phyloP scores from a whole-genome alignment of 2,329 filamentous ascomycete species.

The Pseudogymnoascus pannorum region DNA sequence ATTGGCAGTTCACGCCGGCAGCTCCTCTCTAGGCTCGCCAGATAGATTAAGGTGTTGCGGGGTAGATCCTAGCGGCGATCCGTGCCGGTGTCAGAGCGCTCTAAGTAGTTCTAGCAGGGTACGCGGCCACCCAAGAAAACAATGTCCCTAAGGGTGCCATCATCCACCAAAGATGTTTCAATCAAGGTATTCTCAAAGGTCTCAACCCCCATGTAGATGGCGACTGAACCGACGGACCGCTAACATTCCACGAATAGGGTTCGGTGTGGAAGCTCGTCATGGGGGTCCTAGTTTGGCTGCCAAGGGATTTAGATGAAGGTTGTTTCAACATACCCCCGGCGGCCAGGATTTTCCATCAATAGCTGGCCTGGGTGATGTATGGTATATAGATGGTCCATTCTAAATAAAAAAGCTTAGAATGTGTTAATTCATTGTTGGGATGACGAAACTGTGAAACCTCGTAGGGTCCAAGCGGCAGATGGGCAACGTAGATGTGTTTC shows the following conservation, averaged over 20 bases:
- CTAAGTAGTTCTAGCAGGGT: neutral
- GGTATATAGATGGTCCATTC: neutral
- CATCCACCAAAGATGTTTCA: neutral
- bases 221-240: neutral
- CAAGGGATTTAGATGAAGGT: slow-evolving; percentile 1
- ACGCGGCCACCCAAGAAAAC: neutral
- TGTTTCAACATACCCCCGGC: neutral
- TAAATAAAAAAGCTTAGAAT: neutral
- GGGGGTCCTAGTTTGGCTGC: neutral
- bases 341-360: neutral
- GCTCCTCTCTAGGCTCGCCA: neutral
- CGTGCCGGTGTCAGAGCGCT: neutral
- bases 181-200: neutral
- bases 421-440: neutral
- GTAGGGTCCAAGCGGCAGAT: neutral
- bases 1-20: neutral
- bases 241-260: neutral
- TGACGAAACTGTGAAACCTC: neutral
- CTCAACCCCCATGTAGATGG: neutral
- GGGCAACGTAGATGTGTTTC: neutral
- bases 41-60: slow-evolving; percentile 1
- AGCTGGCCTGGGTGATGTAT: neutral
- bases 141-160: neutral
- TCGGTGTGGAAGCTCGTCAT: neutral
- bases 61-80: neutral